Base-by-base conservation (phyloP, 75 land plant species). In the Pinus tabuliformis region DNA sequence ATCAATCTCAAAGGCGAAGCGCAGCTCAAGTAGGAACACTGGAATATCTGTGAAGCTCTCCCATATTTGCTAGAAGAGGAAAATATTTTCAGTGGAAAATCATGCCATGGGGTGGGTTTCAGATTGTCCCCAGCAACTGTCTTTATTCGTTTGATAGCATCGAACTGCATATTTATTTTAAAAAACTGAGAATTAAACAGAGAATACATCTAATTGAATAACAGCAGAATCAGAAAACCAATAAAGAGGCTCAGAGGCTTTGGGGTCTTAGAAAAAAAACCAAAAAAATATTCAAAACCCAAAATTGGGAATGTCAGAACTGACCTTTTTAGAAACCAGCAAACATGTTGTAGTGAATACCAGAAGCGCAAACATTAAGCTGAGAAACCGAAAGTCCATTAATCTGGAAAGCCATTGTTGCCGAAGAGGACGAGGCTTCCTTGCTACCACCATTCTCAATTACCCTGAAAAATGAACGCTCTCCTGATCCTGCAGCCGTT, bases 81-180 rank as follows among this genome's bases (percentile, higher is more conserved):
- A 54, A 78, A 72, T 11, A 64, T 77, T 17, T 77, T 73, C 15
- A 54, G 21, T 18, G 22, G 65, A 75, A 92, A 92, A 0, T 13
- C 68, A 58, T 92, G 94, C 94, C 94, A 92, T 22, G 94, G 94
- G 7, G 94, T 90, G 24, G 94, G 90, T 4, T 79, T 62, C 59
- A 92, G 61, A 80, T 92, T 92, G 84, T 92, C 88, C 3, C 94
- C 94, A 0, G 79, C 92, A 2, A 90, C 59, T 15, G 94, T 92
- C 58, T 75, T 81, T 39, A 82, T 88, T 14, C 61, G 54, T 0
- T 82, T 72, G 16, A 73, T 15, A 36, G 30, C 60, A 20, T 15
- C 42, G 42, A 42, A 37, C 80, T 78, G 59, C 79, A 73, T 33
- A 59, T 45, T 1, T 2, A 36, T n/a, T 1, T 0, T 6, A 20